Percentiles rank a stretch among this genome's conserved stretches.
These are phyloP conservation scores for Colletotrichum aenigma DNA, from an alignment of 2,329 filamentous ascomycete genomes.

Conservation along the genomic window DNA sequence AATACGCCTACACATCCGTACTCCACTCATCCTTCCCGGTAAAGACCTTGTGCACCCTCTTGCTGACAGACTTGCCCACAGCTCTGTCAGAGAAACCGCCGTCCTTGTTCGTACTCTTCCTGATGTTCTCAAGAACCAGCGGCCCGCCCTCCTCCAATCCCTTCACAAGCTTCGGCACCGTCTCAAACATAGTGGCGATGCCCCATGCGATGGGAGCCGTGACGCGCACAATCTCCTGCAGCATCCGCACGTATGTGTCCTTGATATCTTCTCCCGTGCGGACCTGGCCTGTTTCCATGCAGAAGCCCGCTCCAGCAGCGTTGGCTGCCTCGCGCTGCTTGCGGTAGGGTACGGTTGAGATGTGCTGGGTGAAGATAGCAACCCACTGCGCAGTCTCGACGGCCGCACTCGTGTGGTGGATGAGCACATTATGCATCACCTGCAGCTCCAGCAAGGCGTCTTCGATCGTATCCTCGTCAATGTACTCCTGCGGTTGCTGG, in stretches of 20 bases:
- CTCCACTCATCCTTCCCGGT: slow-evolving; percentile 58
- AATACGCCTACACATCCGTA: slow-evolving; percentile 50
- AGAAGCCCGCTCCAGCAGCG: slow-evolving; percentile 67
- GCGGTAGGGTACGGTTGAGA: slow-evolving; percentile 77
- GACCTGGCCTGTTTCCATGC: slow-evolving; percentile 81
- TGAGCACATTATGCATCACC: slow-evolving; percentile 66
- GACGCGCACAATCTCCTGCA: slow-evolving; percentile 75
- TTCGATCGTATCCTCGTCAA: slow-evolving; percentile 73
- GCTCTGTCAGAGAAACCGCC: slow-evolving; percentile 59
- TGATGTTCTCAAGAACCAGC: slow-evolving; percentile 64
- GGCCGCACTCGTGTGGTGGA: slow-evolving; percentile 69
- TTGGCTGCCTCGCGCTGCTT: slow-evolving; percentile 52
- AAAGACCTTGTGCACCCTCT: slow-evolving; percentile 64
- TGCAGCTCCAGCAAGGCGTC: slow-evolving; percentile 74
- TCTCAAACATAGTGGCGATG: slow-evolving; percentile 65
- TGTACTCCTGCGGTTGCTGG: slow-evolving; percentile 47
- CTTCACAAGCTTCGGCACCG: slow-evolving; percentile 60
- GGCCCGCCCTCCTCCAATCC: slow-evolving; percentile 66
- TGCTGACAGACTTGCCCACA: slow-evolving; percentile 63
- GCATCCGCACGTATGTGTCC: slow-evolving; percentile 76
- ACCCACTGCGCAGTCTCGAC: slow-evolving; percentile 77
- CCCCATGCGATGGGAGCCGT: slow-evolving; percentile 76
- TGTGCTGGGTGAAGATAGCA: slow-evolving; percentile 75
- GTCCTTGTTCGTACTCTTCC: slow-evolving; percentile 60
- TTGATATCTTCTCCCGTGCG: slow-evolving; percentile 66